Percentiles rank a stretch among this genome's conserved stretches.
Conservation (phyloP, 495 filamentous ascomycete species). For the Aspergillus mulundensis region DNA sequence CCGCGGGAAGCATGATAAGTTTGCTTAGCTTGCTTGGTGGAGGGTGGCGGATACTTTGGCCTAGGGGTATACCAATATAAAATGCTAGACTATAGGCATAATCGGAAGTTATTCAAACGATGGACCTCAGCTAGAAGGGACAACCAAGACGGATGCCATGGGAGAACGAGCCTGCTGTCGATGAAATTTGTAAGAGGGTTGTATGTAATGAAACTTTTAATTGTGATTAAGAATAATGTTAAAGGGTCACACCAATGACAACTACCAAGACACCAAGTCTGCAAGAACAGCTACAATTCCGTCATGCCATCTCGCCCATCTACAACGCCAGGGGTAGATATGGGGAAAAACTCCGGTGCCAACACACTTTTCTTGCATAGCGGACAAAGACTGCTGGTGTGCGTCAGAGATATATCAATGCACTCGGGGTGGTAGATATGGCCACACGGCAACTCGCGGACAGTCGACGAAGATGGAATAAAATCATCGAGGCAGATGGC, state of each 20-base stretch:
- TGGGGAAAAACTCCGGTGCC: conserved; percentile 60
- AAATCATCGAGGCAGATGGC: conserved; percentile 85
- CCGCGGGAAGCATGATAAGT: conserved; percentile 97
- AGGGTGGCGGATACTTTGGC: too few relatives aligned
- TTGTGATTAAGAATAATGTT: neutral
- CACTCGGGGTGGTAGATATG: conserved; percentile 92
- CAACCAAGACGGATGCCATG: too few relatives aligned
- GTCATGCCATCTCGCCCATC: conserved; percentile 60
- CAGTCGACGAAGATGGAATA: conserved; percentile 57
- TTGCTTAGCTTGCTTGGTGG: conserved; percentile 36
- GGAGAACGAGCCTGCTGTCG: too few relatives aligned
- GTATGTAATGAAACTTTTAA: too few relatives aligned
- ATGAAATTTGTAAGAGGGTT: too few relatives aligned
- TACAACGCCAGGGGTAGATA: conserved; percentile 73
- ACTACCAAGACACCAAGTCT: neutral
- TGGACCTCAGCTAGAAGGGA: too few relatives aligned
- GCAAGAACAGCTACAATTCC: neutral
- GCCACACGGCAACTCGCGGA: conserved; percentile 80
- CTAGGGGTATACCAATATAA: too few relatives aligned
- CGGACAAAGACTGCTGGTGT: conserved; percentile 75
- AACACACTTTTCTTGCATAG: conserved; percentile 79
- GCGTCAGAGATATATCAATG: conserved; percentile 72
- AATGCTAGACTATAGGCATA: too few relatives aligned
- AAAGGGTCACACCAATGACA: neutral
- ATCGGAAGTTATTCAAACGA: too few relatives aligned